Evolutionary conservation across 2,329 filamentous ascomycete species (phyloP), one percentile per base, ranked within the genome.

Genomic region (Penicillium decumbens): DNA sequence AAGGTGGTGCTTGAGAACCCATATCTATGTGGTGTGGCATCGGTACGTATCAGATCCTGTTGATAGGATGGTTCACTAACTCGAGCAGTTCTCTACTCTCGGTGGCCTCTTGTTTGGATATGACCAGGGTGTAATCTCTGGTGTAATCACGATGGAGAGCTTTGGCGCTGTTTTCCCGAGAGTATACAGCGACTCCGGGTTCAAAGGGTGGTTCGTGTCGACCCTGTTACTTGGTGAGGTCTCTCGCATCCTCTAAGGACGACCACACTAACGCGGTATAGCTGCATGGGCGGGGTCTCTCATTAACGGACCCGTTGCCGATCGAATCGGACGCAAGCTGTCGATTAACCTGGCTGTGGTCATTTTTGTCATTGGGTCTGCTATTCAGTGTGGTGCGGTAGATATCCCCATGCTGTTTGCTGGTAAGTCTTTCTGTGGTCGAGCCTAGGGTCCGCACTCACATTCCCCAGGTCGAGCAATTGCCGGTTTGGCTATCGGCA

Each of bases 201-300:
- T 77, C 63, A 77, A 78, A 51, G 77, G 76, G 28, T 79, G 77
- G 76, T 77, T 79, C 45, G 75, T 78, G 1, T 77, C 77, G 5
- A 75, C 72, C 2, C 62, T 80, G 4, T 60, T 77, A 8, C 63
- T 80, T 0, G 64, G 69, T 71, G 55, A 47, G 64, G 58, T 37
- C 3, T 9, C 18, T 18, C 13, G 20, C 1, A n/a, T 4, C 3
- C 7, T 15, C 1, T 0, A 13, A 27, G 27, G 20, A 15, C 4
- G 15, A 18, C 38, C 20, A 18, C 30, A 12, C 47, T 58, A 13
- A 60, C 33, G 12, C 20, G n/a, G 7, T 18, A 6, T 49, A 72
- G 70, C 72, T 42, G 77, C 76, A 4, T 78, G 75, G 75, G 61
- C 77, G 42, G 77, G 77, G 2, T 77, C 77, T 1, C 64, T 80